Evolutionary conservation across 345 rosid genomes (phyloP).

Genomic region (Acer campestre): DNA sequence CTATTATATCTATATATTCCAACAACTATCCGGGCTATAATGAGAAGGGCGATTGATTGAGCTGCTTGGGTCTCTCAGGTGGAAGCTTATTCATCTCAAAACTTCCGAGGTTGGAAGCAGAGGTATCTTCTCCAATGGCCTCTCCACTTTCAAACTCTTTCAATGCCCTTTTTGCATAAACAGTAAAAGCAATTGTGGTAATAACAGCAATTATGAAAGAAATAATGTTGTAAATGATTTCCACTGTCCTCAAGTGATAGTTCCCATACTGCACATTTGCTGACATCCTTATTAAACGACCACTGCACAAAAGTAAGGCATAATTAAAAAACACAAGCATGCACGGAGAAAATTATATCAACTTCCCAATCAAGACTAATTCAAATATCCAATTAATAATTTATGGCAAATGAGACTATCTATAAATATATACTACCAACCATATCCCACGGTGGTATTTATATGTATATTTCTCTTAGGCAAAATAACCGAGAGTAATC

Average conservation of each 20-base stretch:
- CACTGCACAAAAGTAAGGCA: constrained; percentile 52
- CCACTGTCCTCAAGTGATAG: constrained; percentile 56
- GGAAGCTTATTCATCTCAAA: constrained; percentile 58
- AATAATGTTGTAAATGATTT: constrained; percentile 70
- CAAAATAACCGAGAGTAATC: neutral
- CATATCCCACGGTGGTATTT: neutral
- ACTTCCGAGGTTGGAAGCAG: constrained; percentile 20
- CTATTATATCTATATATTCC: neutral
- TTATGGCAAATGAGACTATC: neutral
- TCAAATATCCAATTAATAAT: neutral
- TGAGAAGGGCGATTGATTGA: constrained; percentile 10
- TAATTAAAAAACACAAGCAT: neutral
- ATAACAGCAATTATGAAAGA: constrained; percentile 63
- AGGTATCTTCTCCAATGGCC: constrained; percentile 28
- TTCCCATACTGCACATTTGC: constrained; percentile 17
- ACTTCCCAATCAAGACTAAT: neutral
- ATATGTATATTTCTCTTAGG: constrained; percentile 1
- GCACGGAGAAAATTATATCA: neutral
- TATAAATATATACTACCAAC: no score
- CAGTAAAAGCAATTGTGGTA: constrained; percentile 63
- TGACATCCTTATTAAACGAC: constrained; percentile 65
- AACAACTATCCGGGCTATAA: constrained; percentile 7
- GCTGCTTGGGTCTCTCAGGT: constrained; percentile 29
- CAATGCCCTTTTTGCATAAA: constrained; percentile 65
- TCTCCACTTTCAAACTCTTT: constrained; percentile 53